Percentiles rank a stretch among this genome's conserved stretches.
phyloP scores from a whole-genome alignment of 1,284 basidiomycete genomes.

The Ganoderma boninense region DNA sequence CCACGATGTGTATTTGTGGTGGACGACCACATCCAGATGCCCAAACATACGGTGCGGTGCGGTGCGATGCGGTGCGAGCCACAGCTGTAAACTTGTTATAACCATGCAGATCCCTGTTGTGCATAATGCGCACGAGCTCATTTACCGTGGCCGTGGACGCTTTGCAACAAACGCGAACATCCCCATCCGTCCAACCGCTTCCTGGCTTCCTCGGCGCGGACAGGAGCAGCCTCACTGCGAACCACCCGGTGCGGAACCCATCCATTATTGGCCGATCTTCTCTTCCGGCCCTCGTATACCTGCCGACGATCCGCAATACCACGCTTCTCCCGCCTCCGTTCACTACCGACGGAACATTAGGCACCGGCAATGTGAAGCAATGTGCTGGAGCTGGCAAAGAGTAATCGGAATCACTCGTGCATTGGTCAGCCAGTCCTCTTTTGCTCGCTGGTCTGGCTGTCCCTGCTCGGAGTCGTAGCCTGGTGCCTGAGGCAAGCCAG shows the following conservation, averaged over 20 bases:
- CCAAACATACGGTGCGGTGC: background rate
- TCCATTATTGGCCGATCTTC: background rate
- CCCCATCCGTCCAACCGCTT: background rate
- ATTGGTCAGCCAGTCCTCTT: too few relatives aligned
- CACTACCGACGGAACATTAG: conserved; percentile 3
- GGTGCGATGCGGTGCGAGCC: background rate
- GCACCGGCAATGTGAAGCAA: background rate
- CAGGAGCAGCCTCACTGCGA: background rate
- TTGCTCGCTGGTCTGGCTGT: too few relatives aligned
- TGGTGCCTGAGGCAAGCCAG: too few relatives aligned
- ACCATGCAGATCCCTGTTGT: background rate
- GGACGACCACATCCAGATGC: background rate
- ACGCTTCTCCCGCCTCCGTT: conserved; percentile 1
- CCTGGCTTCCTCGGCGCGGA: background rate
- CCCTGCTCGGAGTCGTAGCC: too few relatives aligned
- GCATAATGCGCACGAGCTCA: background rate
- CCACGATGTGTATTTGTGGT: background rate
- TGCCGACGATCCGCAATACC: background rate
- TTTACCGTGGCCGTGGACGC: background rate
- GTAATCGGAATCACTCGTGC: conserved; percentile 13
- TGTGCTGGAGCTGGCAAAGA: background rate
- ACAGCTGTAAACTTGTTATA: background rate
- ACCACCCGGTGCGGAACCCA: background rate
- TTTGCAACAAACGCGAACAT: background rate
- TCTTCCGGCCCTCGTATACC: background rate